Evolutionary conservation across 2,329 filamentous ascomycete genomes (phyloP).

Genomic region (Metarhizium sp.): DNA sequence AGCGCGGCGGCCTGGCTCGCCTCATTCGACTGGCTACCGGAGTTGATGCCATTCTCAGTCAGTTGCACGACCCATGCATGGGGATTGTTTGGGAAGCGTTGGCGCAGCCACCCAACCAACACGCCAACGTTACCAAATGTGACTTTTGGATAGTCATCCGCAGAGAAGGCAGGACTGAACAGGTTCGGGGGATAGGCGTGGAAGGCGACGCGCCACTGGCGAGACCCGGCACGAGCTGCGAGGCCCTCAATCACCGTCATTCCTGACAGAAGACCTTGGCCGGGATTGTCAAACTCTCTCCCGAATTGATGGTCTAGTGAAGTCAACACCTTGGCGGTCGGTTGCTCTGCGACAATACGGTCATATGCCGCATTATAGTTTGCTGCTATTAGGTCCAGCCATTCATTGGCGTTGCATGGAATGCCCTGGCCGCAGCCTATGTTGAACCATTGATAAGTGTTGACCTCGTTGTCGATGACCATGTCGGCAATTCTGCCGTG

Average conservation of each 20-base stretch:
- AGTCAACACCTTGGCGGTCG: neutral
- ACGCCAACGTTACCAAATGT: slow-evolving; percentile 1
- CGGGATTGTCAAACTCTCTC: neutral
- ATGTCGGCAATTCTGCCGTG: slow-evolving; percentile 1
- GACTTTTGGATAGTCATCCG: neutral
- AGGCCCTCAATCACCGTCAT: slow-evolving; percentile 2
- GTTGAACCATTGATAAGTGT: neutral
- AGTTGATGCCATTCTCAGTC: neutral
- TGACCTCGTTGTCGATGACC: slow-evolving; percentile 1
- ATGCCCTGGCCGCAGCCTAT: slow-evolving; percentile 1
- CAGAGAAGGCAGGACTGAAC: neutral
- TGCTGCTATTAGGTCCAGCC: neutral
- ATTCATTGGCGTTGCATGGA: neutral
- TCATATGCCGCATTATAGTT: neutral
- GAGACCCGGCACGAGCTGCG: neutral
- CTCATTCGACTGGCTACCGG: neutral
- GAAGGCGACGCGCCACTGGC: neutral
- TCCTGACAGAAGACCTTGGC: neutral
- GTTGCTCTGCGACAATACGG: neutral
- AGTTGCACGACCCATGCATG: neutral
- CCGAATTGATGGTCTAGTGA: neutral
- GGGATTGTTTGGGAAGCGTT: neutral
- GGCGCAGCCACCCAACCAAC: neutral
- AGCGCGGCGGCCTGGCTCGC: neutral
- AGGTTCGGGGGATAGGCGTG: neutral